Base-by-base conservation (phyloP, 2,329 filamentous ascomycete species). In the Dryadomyces quercivorus region DNA sequence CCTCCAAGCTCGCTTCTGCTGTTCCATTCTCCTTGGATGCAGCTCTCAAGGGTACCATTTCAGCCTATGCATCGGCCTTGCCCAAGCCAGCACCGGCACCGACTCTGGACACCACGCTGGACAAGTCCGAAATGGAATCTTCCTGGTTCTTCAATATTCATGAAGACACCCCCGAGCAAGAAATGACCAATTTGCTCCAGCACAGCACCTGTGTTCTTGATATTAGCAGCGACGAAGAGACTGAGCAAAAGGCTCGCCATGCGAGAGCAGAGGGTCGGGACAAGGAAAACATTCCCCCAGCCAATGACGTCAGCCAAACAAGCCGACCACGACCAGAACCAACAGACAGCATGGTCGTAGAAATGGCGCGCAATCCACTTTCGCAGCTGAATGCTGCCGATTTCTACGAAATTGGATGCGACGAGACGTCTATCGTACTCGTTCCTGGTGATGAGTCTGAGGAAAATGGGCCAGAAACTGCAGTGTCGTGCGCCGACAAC, bases 91-190 rank as follows among this genome's bases (percentile, higher is more conserved):
- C 60, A 48, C n/a, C 45, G 5, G 45, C 12, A 20, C 44, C 55
- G n/a, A 18, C 49, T 21, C 47, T 64, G 6, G 57, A 65, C 44
- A 59, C 65, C 53, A 64, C 63, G 59, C 64, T 78, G 40, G 59
- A 69, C 45, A 72, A 73, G 57, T 64, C 73, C 21, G 73, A 77
- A 53, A 67, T 76, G 62, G 80, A 85, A 64, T 76, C 81, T 38
- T 77, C 77, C 56, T 96, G 90, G 91, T 86, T 86, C 73, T 97
- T 98, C 65, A 86, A 92, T 56, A 97, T 98, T 63, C 85, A 96
- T 66, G 88, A 95, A 66, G 92, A 98, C 68, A 89, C 88, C 0
- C 81, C 86, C 8, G 88, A 95, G 66, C 87, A 96, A 65, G 85
- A 95, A 65, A 87, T 93, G 69, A 88, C 90, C 62, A 96, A 95